Evolutionary conservation across 768 basidiomycete genomes (phyloP).

Genomic region (Kwoniella heveanensis): DNA sequence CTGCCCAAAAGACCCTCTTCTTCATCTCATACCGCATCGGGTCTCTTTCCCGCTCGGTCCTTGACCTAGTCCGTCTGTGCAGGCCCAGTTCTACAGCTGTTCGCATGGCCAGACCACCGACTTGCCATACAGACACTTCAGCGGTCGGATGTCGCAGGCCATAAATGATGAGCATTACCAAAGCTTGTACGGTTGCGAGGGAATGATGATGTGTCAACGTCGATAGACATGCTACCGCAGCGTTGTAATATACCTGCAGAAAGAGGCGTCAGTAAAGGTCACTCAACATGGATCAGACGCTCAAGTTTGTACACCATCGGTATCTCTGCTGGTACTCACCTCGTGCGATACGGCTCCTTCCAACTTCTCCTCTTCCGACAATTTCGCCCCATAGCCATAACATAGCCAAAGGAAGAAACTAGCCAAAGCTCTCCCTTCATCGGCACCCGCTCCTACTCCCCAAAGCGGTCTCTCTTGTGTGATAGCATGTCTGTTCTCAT

Average conservation of each 20-base stretch:
- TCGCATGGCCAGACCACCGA: slow-evolving; percentile 43
- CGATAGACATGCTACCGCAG: slow-evolving; percentile 47
- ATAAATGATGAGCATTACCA: slow-evolving; percentile 40
- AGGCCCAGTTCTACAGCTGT: slow-evolving; percentile 42
- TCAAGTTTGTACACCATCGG: background rate
- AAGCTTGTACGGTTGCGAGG: slow-evolving; percentile 43
- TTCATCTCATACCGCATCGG: slow-evolving; percentile 30
- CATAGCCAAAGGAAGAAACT: slow-evolving; percentile 40
- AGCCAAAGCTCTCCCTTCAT: slow-evolving; percentile 32
- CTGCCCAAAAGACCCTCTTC: slow-evolving; percentile 46
- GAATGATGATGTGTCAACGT: slow-evolving; percentile 46
- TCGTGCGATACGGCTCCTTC: slow-evolving; percentile 35
- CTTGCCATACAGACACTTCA: slow-evolving; percentile 41
- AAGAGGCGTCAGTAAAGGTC: background rate
- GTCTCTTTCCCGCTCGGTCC: slow-evolving; percentile 19
- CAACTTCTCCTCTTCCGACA: slow-evolving; percentile 33
- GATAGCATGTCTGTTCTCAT: slow-evolving; percentile 37
- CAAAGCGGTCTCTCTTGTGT: slow-evolving; percentile 34
- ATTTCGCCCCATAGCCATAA: slow-evolving; percentile 40
- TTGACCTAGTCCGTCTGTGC: slow-evolving; percentile 29
- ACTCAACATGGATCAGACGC: too few relatives aligned
- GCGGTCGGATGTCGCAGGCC: slow-evolving; percentile 19
- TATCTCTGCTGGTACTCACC: slow-evolving; percentile 16
- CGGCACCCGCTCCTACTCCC: slow-evolving; percentile 35
- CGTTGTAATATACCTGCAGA: slow-evolving; percentile 44